Percentiles rank a stretch among this genome's conserved stretches.
Conservation (phyloP, 225 moss, liverwort and hornwort genomes). For the Marchantia polymorpha region DNA sequence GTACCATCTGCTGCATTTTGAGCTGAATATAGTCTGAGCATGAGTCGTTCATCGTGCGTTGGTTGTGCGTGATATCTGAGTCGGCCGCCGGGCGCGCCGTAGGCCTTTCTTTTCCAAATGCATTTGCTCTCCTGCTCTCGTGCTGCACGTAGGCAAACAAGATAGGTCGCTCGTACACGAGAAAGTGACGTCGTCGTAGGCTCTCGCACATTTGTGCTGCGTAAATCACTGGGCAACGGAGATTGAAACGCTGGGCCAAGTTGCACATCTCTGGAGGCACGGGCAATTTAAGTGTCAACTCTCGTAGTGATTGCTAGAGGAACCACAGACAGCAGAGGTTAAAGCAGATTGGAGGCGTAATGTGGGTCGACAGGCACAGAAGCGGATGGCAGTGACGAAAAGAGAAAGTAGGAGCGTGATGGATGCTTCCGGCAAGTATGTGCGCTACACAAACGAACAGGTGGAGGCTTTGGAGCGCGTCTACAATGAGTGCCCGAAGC, state of each 20-base stretch:
- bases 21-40: slow-evolving; percentile 14
- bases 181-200: neutral
- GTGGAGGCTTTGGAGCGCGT: slow-evolving; percentile 55
- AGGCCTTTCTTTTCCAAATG: slow-evolving; percentile 10
- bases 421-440: slow-evolving; percentile 59
- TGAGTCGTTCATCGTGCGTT: neutral
- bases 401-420: slow-evolving; percentile 43
- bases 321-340: slow-evolving; percentile 16
- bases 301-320: slow-evolving; percentile 11
- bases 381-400: slow-evolving; percentile 59
- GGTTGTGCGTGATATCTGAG: neutral
- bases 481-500: slow-evolving; percentile 55
- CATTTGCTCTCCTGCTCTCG: slow-evolving; percentile 2
- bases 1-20: slow-evolving; percentile 13
- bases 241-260: slow-evolving; percentile 18
- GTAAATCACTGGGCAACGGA: slow-evolving; percentile 17
- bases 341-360: slow-evolving; percentile 36
- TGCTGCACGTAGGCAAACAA: neutral
- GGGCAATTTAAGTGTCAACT: slow-evolving; percentile 4
- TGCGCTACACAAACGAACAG: slow-evolving; percentile 56
- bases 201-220: neutral
- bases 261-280: slow-evolving; percentile 18
- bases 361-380: slow-evolving; percentile 45
- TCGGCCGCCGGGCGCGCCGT: neutral
- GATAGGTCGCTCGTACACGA: slow-evolving; percentile 8